Evolutionary conservation across 495 filamentous ascomycete genomes (phyloP).

Genomic region (Parachaetomium inaequale): DNA sequence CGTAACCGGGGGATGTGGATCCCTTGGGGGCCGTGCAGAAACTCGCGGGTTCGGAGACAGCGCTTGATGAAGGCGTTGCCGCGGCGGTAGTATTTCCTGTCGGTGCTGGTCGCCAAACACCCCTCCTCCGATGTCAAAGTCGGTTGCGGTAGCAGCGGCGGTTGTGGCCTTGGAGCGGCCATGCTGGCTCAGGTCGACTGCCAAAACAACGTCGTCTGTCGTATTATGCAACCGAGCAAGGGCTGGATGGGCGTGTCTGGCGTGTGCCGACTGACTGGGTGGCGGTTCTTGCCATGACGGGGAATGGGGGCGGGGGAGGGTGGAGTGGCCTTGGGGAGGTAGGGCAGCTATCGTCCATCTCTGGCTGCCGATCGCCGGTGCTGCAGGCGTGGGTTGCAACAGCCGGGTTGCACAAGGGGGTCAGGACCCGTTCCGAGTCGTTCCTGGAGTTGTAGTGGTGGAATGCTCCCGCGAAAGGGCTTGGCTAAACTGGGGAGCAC

Average conservation of each 20-base stretch:
- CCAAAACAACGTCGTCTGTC: neutral
- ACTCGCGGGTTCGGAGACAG: conserved; percentile 9
- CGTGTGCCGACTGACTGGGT: neutral
- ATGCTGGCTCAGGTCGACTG: neutral
- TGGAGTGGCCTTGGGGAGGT: neutral
- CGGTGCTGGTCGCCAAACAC: conserved; percentile 4
- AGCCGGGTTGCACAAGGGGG: conserved; percentile 3
- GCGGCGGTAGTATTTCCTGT: conserved; percentile 12
- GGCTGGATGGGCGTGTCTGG: neutral
- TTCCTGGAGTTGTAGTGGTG: conserved; percentile 1
- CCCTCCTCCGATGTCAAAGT: conserved; percentile 10
- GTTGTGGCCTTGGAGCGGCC: conserved; percentile 2
- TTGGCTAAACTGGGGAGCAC: neutral
- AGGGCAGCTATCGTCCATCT: neutral
- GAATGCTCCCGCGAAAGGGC: conserved; percentile 2
- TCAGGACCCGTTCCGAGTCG: conserved; percentile 10
- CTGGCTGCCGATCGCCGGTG: conserved; percentile 1
- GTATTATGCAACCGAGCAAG: neutral
- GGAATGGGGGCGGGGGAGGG: neutral
- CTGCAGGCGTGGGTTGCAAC: conserved; percentile 15
- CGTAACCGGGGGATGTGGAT: conserved; percentile 4
- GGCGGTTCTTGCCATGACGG: neutral
- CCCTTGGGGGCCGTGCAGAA: neutral
- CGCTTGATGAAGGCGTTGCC: conserved; percentile 19
- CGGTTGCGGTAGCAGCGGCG: neutral